phyloP scores from a whole-genome alignment of 169 alveolate genomes.

The Plasmodium vivax region DNA sequence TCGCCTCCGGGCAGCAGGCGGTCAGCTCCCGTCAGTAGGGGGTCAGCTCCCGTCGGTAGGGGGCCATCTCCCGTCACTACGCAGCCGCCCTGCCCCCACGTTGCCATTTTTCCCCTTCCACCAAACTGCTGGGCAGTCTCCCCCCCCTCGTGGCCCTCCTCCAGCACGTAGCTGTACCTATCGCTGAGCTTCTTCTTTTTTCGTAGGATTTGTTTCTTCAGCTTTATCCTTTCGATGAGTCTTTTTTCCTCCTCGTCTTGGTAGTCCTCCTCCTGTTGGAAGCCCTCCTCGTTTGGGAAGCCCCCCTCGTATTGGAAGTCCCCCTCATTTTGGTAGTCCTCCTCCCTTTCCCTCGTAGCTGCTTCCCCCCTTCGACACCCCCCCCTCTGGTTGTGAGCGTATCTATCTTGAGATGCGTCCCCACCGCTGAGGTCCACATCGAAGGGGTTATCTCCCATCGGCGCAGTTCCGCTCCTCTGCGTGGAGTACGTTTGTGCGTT shows the following conservation, averaged over 20 bases:
- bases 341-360: background rate
- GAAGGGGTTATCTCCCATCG: background rate
- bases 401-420: no score
- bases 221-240: constrained; percentile 58
- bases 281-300: background rate
- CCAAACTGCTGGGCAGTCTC: background rate
- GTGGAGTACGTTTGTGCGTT: background rate
- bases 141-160: background rate
- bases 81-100: background rate
- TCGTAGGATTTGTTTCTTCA: constrained; percentile 59
- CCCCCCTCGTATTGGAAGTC: background rate
- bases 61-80: background rate
- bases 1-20: background rate
- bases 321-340: background rate
- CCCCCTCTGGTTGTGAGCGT: background rate
- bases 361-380: background rate
- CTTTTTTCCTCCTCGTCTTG: constrained; percentile 69
- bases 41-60: background rate
- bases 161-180: background rate
- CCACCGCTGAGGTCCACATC: background rate
- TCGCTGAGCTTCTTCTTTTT: constrained; percentile 31
- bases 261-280: background rate
- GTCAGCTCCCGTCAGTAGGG: background rate
- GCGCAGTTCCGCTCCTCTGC: background rate
- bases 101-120: background rate